Percentiles rank a stretch among this genome's conserved stretches.
These are phyloP conservation scores for Asterella californica DNA, from an alignment of 225 moss, liverwort and hornwort genomes.

Conservation along the genomic window DNA sequence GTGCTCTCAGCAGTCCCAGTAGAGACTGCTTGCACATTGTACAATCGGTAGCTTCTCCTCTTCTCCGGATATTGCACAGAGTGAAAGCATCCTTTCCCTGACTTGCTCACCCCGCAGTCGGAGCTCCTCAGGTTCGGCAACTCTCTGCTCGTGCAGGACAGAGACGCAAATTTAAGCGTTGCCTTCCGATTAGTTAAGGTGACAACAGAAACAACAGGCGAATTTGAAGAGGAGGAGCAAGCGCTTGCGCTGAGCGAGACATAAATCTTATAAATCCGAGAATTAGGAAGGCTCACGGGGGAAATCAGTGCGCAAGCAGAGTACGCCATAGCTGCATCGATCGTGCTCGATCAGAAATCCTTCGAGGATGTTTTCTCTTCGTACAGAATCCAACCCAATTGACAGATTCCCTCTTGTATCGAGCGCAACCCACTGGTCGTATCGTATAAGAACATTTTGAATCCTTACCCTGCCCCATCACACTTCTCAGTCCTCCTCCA, in stretches of 20 bases:
- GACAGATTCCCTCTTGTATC: neutral
- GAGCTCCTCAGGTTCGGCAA: neutral
- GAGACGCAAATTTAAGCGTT: neutral
- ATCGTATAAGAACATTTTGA: neutral
- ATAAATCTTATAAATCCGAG: neutral
- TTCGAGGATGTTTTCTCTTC: neutral
- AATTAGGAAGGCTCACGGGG: neutral
- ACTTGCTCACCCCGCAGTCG: neutral
- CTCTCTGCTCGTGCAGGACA: slow-evolving; percentile 1
- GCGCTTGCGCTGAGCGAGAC: neutral
- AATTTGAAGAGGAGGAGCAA: slow-evolving; percentile 14
- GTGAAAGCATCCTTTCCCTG: neutral
- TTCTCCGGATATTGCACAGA: neutral
- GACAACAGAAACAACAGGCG: neutral
- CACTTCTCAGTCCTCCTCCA: neutral
- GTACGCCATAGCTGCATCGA: slow-evolving; percentile 16
- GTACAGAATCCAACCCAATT: neutral
- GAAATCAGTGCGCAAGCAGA: neutral
- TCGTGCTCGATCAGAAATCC: neutral
- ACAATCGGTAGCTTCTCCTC: neutral
- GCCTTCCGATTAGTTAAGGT: slow-evolving; percentile 8
- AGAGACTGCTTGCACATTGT: slow-evolving; percentile 15
- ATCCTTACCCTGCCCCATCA: neutral
- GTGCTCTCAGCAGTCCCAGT: slow-evolving; percentile 16
- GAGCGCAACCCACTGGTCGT: neutral